These are phyloP conservation scores for Kalmusia sp. DNA, from an alignment of 2,329 filamentous ascomycete genomes.

Conservation along the genomic window DNA sequence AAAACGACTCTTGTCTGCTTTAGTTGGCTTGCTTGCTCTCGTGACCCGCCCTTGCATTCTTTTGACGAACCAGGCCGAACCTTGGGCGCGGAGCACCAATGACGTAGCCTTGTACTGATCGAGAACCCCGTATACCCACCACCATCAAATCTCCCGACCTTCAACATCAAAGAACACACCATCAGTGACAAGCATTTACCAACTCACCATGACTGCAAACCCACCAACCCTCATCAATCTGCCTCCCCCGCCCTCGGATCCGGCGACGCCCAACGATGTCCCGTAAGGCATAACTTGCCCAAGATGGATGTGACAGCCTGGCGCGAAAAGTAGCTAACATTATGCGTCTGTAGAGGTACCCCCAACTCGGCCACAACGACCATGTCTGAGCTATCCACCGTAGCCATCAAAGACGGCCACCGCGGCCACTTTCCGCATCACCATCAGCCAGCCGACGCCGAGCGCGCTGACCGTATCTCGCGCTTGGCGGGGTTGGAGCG, in stretches of 20 bases:
- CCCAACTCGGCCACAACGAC: conserved; percentile 93
- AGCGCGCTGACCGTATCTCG: conserved; percentile 93
- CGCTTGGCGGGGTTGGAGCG: conserved; percentile 91
- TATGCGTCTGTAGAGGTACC: conserved; percentile 70
- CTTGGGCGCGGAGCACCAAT: conserved; percentile 13
- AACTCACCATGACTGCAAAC: conserved; percentile 38
- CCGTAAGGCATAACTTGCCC: conserved; percentile 66
- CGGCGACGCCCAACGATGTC: conserved; percentile 86
- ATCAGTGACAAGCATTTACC: conserved; percentile 6
- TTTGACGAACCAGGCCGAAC: conserved; percentile 18
- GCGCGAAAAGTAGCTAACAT: conserved; percentile 21
- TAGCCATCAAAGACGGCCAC: conserved; percentile 95
- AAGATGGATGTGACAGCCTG: conserved; percentile 9
- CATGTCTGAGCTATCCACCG: conserved; percentile 88
- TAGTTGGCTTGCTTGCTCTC: conserved; percentile 2
- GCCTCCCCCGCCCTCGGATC: conserved; percentile 80
- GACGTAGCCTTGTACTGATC: conserved; percentile 15
- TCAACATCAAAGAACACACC: conserved; percentile 7
- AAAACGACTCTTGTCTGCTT: background rate
- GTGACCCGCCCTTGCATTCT: conserved; percentile 22
- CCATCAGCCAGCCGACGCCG: conserved; percentile 79
- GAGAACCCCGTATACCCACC: background rate
- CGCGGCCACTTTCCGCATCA: conserved; percentile 76
- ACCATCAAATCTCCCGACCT: conserved; percentile 4
- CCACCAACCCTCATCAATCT: conserved; percentile 81